Conservation (phyloP, 1,284 basidiomycete species). For the Ustilago sp. region DNA sequence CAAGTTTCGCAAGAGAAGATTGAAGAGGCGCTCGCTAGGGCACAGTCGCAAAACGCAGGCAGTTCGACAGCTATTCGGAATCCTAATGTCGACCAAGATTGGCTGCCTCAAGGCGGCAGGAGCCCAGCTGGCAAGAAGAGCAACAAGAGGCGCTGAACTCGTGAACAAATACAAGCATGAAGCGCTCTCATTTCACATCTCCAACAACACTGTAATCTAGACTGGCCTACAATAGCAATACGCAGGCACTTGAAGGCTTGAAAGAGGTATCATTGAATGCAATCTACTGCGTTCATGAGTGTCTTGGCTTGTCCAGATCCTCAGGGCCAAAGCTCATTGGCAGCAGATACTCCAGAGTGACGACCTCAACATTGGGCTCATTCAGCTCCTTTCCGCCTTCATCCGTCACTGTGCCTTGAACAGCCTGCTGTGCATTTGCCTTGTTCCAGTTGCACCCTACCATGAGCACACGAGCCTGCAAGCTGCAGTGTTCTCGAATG, state of each 20-base stretch:
- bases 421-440: constrained; percentile 4
- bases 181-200: background rate
- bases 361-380: constrained; percentile 72
- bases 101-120: constrained; percentile 43
- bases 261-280: background rate
- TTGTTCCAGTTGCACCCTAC: constrained; percentile 77
- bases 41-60: constrained; percentile 29
- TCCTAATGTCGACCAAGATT: constrained; percentile 49
- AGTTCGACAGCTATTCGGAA: constrained; percentile 43
- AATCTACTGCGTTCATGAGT: constrained; percentile 11
- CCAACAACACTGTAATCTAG: constrained; percentile 8
- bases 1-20: constrained; percentile 63
- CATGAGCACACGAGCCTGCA: constrained; percentile 80
- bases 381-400: constrained; percentile 59
- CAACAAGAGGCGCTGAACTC: constrained; percentile 28
- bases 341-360: constrained; percentile 78
- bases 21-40: constrained; percentile 48
- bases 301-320: constrained; percentile 72
- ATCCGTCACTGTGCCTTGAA: constrained; percentile 22
- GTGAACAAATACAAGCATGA: background rate
- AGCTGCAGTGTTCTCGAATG: constrained; percentile 83
- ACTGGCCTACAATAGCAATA: no score
- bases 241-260: background rate
- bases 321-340: constrained; percentile 91
- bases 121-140: constrained; percentile 43